phyloP scores from a whole-genome alignment of 345 rosid species.

The Citrus medica region DNA sequence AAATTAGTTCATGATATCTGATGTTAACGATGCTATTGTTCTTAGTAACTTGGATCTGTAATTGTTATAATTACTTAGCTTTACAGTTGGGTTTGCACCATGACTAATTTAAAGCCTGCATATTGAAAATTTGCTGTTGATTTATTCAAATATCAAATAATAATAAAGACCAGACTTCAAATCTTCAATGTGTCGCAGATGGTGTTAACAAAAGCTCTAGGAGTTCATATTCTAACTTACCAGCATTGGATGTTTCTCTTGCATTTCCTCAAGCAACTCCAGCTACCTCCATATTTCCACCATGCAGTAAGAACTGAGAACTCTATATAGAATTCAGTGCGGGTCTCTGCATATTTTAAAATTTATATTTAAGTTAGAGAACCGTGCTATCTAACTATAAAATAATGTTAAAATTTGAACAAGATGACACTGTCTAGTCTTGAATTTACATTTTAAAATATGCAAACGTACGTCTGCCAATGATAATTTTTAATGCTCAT shows the following conservation, averaged over 20 bases:
- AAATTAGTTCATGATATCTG: no score
- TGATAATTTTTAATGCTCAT: no score
- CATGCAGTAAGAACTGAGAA: slow-evolving; percentile 42
- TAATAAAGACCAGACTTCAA: neutral
- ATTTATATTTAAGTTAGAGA: neutral
- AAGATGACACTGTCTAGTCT: no score
- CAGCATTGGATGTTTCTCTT: slow-evolving; percentile 69
- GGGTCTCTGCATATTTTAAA: neutral
- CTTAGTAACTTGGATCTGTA: no score
- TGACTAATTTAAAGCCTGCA: no score
- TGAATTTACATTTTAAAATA: no score
- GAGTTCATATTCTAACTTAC: slow-evolving; percentile 54
- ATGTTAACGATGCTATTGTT: no score
- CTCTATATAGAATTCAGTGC: neutral
- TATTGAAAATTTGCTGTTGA: neutral
- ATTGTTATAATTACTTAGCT: no score
- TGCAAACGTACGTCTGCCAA: neutral
- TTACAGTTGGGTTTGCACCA: no score
- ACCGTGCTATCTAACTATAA: no score
- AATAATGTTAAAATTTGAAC: neutral
- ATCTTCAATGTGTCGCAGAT: neutral
- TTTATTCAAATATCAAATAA: neutral
- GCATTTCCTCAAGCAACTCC: slow-evolving; percentile 98
- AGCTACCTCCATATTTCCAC: slow-evolving; percentile 70
- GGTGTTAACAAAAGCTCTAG: neutral